A percentile compares a stretch with the other conserved stretches of the same genome.
phyloP scores from a whole-genome alignment of 345 rosid species.

The Rhodomyrtus tomentosa region DNA sequence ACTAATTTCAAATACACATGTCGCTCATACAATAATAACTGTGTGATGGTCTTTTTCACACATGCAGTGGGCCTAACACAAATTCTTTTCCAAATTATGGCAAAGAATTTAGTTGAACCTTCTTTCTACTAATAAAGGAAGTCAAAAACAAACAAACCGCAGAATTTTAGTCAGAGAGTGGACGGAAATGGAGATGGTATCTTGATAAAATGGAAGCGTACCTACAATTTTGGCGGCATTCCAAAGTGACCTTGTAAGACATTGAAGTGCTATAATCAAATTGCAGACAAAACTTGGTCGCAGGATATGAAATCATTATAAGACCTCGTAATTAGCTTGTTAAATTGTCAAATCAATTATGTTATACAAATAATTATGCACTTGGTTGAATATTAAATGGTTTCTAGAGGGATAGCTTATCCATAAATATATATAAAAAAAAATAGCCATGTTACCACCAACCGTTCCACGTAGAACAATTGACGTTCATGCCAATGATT shows the following conservation, averaged over 20 bases:
- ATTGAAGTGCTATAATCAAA: background rate
- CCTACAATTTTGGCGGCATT: background rate
- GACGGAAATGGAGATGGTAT: accelerated
- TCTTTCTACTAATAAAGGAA: background rate
- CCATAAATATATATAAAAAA: no score
- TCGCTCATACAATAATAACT: accelerated
- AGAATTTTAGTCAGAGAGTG: background rate
- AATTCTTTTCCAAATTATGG: background rate
- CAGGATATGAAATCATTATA: background rate
- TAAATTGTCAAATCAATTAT: background rate
- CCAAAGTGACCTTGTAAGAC: background rate
- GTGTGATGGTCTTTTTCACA: accelerated
- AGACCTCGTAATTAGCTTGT: accelerated
- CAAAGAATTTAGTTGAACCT: background rate
- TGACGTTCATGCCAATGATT: no score
- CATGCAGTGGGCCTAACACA: accelerated
- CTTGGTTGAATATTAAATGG: background rate
- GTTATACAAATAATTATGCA: background rate
- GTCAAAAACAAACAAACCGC: background rate
- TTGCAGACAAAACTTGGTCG: background rate
- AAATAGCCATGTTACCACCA: no score
- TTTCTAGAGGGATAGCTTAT: accelerated
- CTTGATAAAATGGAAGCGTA: background rate
- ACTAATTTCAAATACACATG: background rate
- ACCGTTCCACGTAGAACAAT: no score